Percentiles rank a stretch among this genome's conserved stretches.
Evolutionary conservation across 2,329 filamentous ascomycete species (phyloP).

Genomic region (Drechslerella coelobrocha): DNA sequence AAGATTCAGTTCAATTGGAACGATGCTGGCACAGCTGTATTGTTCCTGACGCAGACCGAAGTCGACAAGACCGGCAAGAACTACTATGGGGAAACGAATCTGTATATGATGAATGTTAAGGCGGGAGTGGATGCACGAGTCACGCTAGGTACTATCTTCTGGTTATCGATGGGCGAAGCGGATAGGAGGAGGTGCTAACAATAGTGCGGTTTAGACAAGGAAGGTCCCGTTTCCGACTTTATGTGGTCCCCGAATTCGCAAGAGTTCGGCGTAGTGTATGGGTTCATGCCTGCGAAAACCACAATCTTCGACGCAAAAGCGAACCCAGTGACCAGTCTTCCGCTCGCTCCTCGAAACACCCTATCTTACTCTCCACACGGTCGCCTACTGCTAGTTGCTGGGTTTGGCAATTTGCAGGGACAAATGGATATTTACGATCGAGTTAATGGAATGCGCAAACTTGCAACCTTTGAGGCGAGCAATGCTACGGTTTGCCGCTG

Average conservation of each 20-base stretch:
- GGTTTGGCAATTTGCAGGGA: constrained; percentile 95
- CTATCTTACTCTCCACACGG: constrained; percentile 93
- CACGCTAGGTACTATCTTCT: constrained; percentile 67
- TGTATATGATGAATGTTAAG: constrained; percentile 91
- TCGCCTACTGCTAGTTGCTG: constrained; percentile 89
- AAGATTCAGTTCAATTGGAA: constrained; percentile 99
- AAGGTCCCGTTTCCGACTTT: constrained; percentile 96
- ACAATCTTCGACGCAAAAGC: constrained; percentile 95
- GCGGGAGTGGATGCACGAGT: constrained; percentile 92
- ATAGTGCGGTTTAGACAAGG: constrained; percentile 71
- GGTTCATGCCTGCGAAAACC: constrained; percentile 98
- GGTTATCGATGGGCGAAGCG: not conserved
- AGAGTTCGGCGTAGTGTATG: constrained; percentile 97
- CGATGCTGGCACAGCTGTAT: constrained; percentile 82
- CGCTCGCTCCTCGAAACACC: constrained; percentile 87
- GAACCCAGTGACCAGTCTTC: constrained; percentile 81
- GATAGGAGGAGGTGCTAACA: constrained; percentile 1
- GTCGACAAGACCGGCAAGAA: constrained; percentile 98
- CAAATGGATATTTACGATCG: constrained; percentile 98
- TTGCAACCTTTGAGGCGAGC: constrained; percentile 91
- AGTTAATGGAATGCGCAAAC: constrained; percentile 89
- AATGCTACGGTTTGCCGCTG: constrained; percentile 97
- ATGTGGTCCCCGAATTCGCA: constrained; percentile 98
- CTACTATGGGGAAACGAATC: constrained; percentile 97
- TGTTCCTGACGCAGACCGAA: constrained; percentile 95